phyloP scores from a whole-genome alignment of 2,329 filamentous ascomycete species.

The Penicillium sp. region DNA sequence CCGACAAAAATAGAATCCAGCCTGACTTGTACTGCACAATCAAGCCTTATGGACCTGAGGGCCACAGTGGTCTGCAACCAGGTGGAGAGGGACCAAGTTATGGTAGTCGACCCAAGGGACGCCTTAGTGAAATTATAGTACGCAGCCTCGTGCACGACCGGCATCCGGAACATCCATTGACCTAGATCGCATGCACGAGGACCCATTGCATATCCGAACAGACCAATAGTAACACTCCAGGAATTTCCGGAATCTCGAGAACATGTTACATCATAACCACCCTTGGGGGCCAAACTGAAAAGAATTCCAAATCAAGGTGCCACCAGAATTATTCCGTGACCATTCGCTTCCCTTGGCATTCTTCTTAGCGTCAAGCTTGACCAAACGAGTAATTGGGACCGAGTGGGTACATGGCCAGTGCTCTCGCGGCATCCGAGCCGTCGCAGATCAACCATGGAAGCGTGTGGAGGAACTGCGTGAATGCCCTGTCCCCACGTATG shows the following conservation, averaged over 20 bases:
- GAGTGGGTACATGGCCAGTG: neutral
- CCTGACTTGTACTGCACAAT: neutral
- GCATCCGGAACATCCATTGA: neutral
- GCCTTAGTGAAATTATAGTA: neutral
- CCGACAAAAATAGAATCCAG: neutral
- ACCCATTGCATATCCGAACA: neutral
- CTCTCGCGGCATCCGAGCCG: neutral
- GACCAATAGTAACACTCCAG: neutral
- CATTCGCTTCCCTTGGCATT: neutral
- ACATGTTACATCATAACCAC: neutral
- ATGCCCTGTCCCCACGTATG: neutral
- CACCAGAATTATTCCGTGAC: neutral
- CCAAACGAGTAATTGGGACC: neutral
- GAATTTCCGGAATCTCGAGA: neutral
- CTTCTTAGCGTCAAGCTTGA: neutral
- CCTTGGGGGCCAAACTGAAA: neutral
- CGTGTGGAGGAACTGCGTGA: neutral
- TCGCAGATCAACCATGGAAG: slow-evolving; percentile 6
- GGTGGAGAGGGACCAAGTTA: neutral
- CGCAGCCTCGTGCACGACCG: neutral
- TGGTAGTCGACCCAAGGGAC: neutral
- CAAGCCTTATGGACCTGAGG: neutral
- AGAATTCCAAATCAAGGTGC: neutral
- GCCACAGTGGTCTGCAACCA: neutral
- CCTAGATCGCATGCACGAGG: neutral